Base-by-base conservation (phyloP, 257 asterid species). In the Verbena officinalis region DNA sequence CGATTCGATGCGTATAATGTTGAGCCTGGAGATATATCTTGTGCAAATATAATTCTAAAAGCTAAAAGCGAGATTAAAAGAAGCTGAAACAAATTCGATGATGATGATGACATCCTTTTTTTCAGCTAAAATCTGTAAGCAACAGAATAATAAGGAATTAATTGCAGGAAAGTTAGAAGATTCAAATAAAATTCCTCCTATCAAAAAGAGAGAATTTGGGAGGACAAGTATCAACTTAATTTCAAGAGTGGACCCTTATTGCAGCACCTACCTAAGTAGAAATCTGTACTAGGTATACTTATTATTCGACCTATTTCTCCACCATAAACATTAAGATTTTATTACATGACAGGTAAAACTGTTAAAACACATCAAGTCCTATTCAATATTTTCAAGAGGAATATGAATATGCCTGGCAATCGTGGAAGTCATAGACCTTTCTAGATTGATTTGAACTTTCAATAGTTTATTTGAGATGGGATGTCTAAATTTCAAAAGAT, bases 1-100 rank as follows among this genome's bases (percentile, higher is more conserved):
- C 69, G 75, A 65, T 74, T 75, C 34, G 96, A 79, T 24, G 96
- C 88, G 50, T 46, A 75, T 5, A 88, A 73, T 13, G 78, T 59
- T 43, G 91, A 62, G 19, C 91, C 94, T 4, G 78, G 76, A 38
- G 38, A 58, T 39, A 88, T 54, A 56, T 83, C 88, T 27, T 77
- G 40, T 36, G 40, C 78, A 14, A 87, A 87, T 33, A 56, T 16
- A 17, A n/a, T 39, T 7, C 67, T 24, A 23, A 50, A 0, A 27
- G 74, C 60, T 21, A 59, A 40, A 30, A 57, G 57, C 54, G 70
- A 54, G 65, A 77, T 60, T 34, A 45, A 15, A 30, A 65, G 23
- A 5, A 65, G 46, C 22, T 34, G 49, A 38, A 60, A 30, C 38
- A 33, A 9, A 33, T 24, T 24, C 10, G 46, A 52, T 30, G 24